A percentile compares a stretch with the other conserved stretches of the same genome.
phyloP scores from a whole-genome alignment of 2,329 filamentous ascomycete species.

The Epichloe aotearoae region DNA sequence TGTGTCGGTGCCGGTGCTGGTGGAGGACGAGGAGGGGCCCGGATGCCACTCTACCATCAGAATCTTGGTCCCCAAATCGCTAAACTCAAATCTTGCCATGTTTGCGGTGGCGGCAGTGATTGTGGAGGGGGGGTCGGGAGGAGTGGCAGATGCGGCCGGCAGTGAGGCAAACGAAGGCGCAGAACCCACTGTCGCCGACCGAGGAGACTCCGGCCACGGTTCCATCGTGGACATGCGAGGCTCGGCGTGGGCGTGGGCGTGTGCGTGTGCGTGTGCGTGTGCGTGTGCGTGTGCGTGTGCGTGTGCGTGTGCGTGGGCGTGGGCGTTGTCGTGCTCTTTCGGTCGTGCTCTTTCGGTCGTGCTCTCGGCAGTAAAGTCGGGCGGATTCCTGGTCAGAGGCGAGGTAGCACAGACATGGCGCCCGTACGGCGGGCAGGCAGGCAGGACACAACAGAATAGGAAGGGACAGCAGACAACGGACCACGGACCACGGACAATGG shows the following conservation, averaged over 20 bases:
- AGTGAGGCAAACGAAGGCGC: not conserved
- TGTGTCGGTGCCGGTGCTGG: not conserved
- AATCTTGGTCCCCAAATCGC: constrained; percentile 77
- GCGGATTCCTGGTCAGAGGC: constrained; percentile 4
- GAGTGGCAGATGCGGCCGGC: not conserved
- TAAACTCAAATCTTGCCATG: constrained; percentile 71
- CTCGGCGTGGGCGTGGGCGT: not conserved
- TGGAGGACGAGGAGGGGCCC: constrained; percentile 8
- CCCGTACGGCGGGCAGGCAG: not conserved
- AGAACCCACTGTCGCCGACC: constrained; percentile 11
- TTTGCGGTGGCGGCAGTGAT: constrained; percentile 17
- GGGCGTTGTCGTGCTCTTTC: not conserved
- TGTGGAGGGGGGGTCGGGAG: constrained; percentile 3
- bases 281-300: no score
- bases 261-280: no score
- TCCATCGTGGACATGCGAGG: constrained; percentile 11
- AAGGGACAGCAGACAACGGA: not conserved
- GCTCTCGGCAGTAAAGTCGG: constrained; percentile 6
- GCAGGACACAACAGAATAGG: not conserved
- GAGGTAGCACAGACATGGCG: constrained; percentile 6
- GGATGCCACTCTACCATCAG: constrained; percentile 84
- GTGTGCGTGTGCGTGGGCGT: no score
- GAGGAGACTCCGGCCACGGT: constrained; percentile 20
- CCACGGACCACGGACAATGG: rapidly evolving
- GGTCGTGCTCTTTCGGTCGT: not conserved